phyloP scores from a whole-genome alignment of 441 rosid genomes.

The Eruca vesicaria region DNA sequence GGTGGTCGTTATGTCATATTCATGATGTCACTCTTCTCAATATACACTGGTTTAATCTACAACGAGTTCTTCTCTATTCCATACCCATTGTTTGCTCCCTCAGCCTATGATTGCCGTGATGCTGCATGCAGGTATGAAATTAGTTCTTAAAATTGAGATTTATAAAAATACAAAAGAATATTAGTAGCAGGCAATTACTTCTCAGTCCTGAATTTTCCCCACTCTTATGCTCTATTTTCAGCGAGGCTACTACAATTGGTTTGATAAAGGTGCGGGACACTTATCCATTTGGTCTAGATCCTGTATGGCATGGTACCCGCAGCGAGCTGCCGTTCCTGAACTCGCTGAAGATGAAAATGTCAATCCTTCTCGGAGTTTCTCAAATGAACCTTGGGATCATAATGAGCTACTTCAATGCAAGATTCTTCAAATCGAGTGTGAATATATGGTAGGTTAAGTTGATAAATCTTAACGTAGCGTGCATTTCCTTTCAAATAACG shows the following conservation, averaged over 20 bases:
- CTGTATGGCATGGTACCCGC: conserved; percentile 88
- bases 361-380: conserved; percentile 89
- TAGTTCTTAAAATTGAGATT: neutral
- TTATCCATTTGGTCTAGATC: conserved; percentile 96
- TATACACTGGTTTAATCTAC: conserved; percentile 82
- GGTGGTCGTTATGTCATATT: conserved; percentile 91
- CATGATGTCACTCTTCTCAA: conserved; percentile 91
- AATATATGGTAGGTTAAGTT: conserved; percentile 65
- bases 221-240: conserved; percentile 33
- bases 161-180: neutral
- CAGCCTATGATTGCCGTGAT: conserved; percentile 90
- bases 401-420: conserved; percentile 82
- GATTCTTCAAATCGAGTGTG: conserved; percentile 53
- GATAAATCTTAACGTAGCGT: neutral
- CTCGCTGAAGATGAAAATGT: conserved; percentile 98
- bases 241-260: conserved; percentile 84
- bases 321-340: conserved; percentile 91
- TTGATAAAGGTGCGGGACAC: conserved; percentile 69
- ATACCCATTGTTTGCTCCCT: conserved; percentile 68
- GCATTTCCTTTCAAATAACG: neutral
- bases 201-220: conserved; percentile 8
- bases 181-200: neutral
- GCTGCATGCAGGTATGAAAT: conserved; percentile 59
- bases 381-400: conserved; percentile 98
- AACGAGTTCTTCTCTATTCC: conserved; percentile 92